Percentiles rank a stretch among this genome's conserved stretches.
These are phyloP conservation scores for Camellia sinensis DNA, from an alignment of 148 eudicot genomes.

Conservation along the genomic window DNA sequence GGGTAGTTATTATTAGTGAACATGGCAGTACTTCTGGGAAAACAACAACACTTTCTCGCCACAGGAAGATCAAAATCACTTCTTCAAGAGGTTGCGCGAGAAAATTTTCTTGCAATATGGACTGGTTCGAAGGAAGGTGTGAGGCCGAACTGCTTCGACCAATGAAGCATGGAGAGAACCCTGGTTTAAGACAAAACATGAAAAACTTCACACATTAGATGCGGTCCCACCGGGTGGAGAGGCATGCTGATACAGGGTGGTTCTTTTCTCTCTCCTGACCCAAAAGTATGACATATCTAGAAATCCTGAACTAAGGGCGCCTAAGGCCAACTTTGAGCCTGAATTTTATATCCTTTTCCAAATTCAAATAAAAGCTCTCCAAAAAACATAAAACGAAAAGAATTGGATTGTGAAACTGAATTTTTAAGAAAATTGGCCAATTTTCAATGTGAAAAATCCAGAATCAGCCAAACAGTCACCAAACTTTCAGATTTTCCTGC, in stretches of 20 bases:
- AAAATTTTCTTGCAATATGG: slow-evolving; percentile 71
- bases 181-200: slow-evolving; percentile 22
- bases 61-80: slow-evolving; percentile 30
- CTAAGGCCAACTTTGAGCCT: no score
- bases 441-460: background rate
- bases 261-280: no score
- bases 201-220: slow-evolving; percentile 8
- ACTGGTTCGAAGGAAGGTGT: slow-evolving; percentile 46
- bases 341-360: no score
- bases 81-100: slow-evolving; percentile 50
- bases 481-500: background rate
- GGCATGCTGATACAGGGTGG: no score
- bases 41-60: slow-evolving; percentile 21
- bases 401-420: background rate
- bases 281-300: no score
- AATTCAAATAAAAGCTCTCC: no score
- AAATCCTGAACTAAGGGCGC: no score
- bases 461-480: slow-evolving; percentile 3
- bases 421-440: background rate
- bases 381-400: no score
- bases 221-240: no score
- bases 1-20: slow-evolving; percentile 6
- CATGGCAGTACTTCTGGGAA: background rate
- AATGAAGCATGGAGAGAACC: slow-evolving; percentile 40
- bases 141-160: slow-evolving; percentile 51